Evolutionary conservation across 495 filamentous ascomycete genomes (phyloP).

Genomic region (Penicillium arizonense): DNA sequence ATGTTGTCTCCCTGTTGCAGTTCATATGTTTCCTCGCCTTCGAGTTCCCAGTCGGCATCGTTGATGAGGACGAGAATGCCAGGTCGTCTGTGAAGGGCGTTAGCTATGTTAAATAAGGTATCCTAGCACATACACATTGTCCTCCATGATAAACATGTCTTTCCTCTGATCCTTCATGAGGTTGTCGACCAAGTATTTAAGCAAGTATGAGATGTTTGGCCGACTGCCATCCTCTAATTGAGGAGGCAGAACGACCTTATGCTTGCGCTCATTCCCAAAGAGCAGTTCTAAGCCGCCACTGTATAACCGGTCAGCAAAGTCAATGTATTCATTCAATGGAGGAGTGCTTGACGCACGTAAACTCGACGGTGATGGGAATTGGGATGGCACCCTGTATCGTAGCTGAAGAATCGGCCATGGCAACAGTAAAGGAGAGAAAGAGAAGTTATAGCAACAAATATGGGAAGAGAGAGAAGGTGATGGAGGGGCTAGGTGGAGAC

Average conservation of each 20-base stretch:
- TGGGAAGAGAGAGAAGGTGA: conserved; percentile 2
- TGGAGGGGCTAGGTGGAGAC: conserved; percentile 20
- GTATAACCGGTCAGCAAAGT: conserved; percentile 11
- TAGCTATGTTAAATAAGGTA: neutral
- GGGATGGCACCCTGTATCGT: conserved; percentile 7
- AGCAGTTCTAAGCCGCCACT: conserved; percentile 96
- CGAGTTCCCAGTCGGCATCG: conserved; percentile 96
- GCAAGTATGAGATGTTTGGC: conserved; percentile 71
- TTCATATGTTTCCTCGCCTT: conserved; percentile 88
- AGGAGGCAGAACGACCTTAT: conserved; percentile 66
- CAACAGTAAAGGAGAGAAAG: neutral
- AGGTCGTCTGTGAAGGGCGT: conserved; percentile 63
- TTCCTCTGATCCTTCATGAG: conserved; percentile 82
- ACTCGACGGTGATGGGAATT: conserved; percentile 66
- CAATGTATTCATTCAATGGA: neutral
- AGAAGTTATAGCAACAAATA: neutral
- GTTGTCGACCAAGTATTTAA: conserved; percentile 76
- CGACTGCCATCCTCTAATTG: conserved; percentile 53
- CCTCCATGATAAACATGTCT: conserved; percentile 87
- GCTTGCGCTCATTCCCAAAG: conserved; percentile 77
- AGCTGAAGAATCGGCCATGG: conserved; percentile 9
- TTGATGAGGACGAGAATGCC: conserved; percentile 98
- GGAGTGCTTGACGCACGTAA: conserved; percentile 56
- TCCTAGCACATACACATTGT: conserved; percentile 67
- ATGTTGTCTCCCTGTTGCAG: conserved; percentile 81